Evolutionary conservation across 2,329 filamentous ascomycete species (phyloP).

Genomic region (Fusarium sp.): DNA sequence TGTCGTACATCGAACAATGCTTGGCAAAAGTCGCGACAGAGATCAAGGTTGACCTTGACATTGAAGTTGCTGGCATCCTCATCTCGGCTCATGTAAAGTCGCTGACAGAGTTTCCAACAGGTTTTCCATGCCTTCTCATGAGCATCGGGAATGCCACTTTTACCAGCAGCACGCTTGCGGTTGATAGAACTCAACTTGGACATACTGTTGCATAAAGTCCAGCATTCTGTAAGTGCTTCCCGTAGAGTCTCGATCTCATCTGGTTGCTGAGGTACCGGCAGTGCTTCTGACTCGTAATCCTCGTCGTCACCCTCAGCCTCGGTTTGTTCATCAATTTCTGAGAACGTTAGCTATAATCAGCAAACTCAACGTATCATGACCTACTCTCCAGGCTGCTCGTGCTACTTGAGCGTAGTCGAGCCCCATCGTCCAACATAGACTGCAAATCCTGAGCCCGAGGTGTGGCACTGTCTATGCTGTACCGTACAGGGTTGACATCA

Average conservation of each 20-base stretch:
- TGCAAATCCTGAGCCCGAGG: slow-evolving; percentile 86
- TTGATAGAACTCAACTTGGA: slow-evolving; percentile 87
- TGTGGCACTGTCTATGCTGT: slow-evolving; percentile 77
- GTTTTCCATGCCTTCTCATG: slow-evolving; percentile 93
- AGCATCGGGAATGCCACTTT: slow-evolving; percentile 77
- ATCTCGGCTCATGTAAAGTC: slow-evolving; percentile 84
- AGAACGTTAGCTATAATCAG: slow-evolving; percentile 24
- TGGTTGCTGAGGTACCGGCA: slow-evolving; percentile 59
- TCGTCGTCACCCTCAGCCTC: slow-evolving; percentile 67
- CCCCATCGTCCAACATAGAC: slow-evolving; percentile 72
- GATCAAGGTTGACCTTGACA: slow-evolving; percentile 80
- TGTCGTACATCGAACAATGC: slow-evolving; percentile 87
- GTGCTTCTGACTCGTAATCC: slow-evolving; percentile 59
- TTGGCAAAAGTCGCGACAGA: slow-evolving; percentile 93
- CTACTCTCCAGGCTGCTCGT: slow-evolving; percentile 83
- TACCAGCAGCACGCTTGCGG: slow-evolving; percentile 81
- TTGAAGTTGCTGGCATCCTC: slow-evolving; percentile 74
- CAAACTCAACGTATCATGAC: slow-evolving; percentile 36
- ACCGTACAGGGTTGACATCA: slow-evolving; percentile 73
- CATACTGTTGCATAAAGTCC: slow-evolving; percentile 92
- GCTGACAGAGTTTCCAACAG: slow-evolving; percentile 93
- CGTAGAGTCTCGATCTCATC: slow-evolving; percentile 76
- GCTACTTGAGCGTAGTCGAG: slow-evolving; percentile 71
- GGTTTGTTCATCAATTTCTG: slow-evolving; percentile 68
- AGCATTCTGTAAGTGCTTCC: slow-evolving; percentile 85